These are phyloP conservation scores for Betula pendula DNA, from an alignment of 306 rosid species.

Conservation along the genomic window DNA sequence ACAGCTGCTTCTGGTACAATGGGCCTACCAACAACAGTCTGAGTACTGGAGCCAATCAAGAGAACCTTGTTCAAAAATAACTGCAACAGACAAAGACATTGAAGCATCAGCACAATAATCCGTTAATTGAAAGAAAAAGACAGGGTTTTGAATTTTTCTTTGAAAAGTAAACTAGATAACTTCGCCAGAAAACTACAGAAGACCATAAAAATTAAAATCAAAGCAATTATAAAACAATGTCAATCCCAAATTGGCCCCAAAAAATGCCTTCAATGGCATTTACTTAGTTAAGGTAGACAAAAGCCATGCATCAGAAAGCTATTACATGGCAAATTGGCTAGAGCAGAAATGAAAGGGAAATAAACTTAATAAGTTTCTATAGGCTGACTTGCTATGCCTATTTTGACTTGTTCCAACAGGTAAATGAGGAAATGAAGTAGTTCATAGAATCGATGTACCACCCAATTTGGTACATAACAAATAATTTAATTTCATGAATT, in stretches of 20 bases:
- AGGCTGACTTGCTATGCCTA: not conserved
- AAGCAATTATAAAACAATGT: not conserved
- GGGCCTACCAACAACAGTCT: slow-evolving; percentile 90
- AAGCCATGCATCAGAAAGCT: too few relatives aligned
- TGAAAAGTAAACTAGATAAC: not conserved
- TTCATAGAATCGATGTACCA: not conserved
- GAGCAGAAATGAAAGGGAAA: not conserved
- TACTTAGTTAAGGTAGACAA: not conserved
- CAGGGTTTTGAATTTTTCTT: not conserved
- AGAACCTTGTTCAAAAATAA: slow-evolving; percentile 74
- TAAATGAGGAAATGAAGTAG: not conserved
- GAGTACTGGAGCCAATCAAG: slow-evolving; percentile 73
- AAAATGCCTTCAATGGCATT: not conserved
- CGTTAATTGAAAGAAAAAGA: slow-evolving; percentile 3
- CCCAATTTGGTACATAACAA: not conserved
- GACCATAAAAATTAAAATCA: not conserved
- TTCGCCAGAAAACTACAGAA: not conserved
- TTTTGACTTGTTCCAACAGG: not conserved
- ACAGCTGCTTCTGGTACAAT: slow-evolving; percentile 70
- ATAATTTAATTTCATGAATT: not conserved
- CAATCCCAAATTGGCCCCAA: not conserved
- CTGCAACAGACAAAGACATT: slow-evolving; percentile 47
- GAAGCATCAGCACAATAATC: slow-evolving; percentile 16
- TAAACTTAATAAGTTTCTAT: not conserved
- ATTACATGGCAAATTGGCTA: not conserved